Base-by-base conservation (phyloP, 1,139 yeast genomes). In the Eremothecium cymbalariae region DNA sequence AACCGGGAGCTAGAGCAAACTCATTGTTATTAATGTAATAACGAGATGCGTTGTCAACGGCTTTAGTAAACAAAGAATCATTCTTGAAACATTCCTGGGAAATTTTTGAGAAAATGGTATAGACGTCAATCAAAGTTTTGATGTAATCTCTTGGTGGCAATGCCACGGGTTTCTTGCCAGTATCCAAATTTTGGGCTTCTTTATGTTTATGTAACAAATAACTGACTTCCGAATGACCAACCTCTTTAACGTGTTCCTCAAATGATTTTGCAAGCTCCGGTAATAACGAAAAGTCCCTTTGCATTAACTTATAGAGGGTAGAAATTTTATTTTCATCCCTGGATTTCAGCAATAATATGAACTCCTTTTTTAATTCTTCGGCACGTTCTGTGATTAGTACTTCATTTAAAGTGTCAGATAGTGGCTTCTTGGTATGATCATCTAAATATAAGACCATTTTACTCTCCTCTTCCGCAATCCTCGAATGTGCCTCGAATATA, bases 11-110 rank as follows among this genome's bases (percentile, higher is more conserved):
- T 13, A 75, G 67, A 16, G 97, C 95, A 54, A 86, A 77, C 13
- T 76, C 67, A 54, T 93, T 93, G 41, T 68, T 69, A 60, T 93
- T 93, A 50, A 93, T 86, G 53, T 82, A 88, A 32, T 72, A 69
- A 39, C 84, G 75, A 53, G 95, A 90, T 0, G 97, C 95, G 48
- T 74, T 77, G 55, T 90, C 97, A 46, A 90, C 70, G 1, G 97
- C 85, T 54, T 82, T 83, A 38, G 83, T 83, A 64, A 90, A 82
- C 24, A 79, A 74, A 2, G 86, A 72, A 53, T 85, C 85, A 48
- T 74, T 74, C 43, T 73, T 77, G 57, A 90, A 88, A 94, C 53
- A 88, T 72, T 31, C 70, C 67, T 50, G 75, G 69, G 64, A 76
- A 81, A 57, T 77, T 70, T 44, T 67, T 57, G 45, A 46, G 39